Evolutionary conservation across 129 eudicot species (phyloP), one percentile per base, ranked within the genome.

Genomic region (Escallonia rubra): DNA sequence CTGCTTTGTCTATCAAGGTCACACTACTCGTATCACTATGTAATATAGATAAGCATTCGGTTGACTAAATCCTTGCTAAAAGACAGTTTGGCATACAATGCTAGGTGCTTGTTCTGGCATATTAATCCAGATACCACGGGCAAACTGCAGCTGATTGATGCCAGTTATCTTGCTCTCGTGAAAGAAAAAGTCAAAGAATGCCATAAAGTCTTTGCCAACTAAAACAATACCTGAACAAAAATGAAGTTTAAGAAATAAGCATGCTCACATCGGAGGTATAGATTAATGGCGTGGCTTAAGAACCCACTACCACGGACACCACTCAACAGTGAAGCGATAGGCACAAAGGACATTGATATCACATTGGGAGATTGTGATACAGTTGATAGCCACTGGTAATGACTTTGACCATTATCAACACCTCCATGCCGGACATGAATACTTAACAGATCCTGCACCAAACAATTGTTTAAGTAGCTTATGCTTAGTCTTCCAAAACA

Each of bases 291-390:
- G 43, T 93, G 99, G 79, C 83, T 93, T 41, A 93, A 70, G 75
- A 93, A 93, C 7, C 99, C 96, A 61, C 96, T 86, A 70, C 99
- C 99, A 49, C 81, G 88, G 14, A 89, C 84, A 34, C 99, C 99
- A 74, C 81, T 80, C 63, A 93, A 77, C 73, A 93, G 96, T 44
- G 96, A 82, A 61, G 83, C 84, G 13, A 93, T 87, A 11, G 99
- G 99, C 70, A 93, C 88, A 71, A 89, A 89, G 47, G 96, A 84
- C 99, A 93, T 89, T 7, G 99, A 86, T 72, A 85, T 83, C 67
- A 81, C 99, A 59, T 85, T 84, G 5, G 99, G 99, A 12, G 85
- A 82, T 70, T 89, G 95, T 70, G 96, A 72, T 47, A 93, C 91
- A 6, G 95, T 84, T 39, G 99, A 87, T 84, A 93, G 95, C 99